Evolutionary conservation across 1,139 yeast species (phyloP).

Genomic region (Taphrina pruni): DNA sequence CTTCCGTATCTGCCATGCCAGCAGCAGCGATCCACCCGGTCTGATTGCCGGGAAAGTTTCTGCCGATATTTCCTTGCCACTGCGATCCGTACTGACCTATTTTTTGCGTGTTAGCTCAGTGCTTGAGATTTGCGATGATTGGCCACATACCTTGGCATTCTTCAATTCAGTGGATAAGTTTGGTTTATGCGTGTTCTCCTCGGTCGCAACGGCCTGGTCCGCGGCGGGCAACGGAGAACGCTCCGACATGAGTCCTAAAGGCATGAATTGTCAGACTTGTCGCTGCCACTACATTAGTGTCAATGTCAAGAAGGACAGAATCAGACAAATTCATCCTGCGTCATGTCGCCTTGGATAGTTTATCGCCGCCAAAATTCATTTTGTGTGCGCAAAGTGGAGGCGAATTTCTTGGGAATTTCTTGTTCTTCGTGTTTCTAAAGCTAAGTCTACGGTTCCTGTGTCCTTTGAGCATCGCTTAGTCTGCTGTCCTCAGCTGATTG

Average conservation of each 20-base stretch:
- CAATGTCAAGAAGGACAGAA: neutral
- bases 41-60: constrained; percentile 41
- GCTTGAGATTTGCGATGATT: neutral
- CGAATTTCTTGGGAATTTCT: constrained; percentile 1
- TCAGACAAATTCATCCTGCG: neutral
- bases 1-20: constrained; percentile 74
- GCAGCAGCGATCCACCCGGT: constrained; percentile 61
- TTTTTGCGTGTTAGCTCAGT: neutral
- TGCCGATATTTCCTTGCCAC: constrained; percentile 34
- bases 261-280: neutral
- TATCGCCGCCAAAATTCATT: constrained; percentile 7
- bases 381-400: neutral
- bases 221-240: constrained; percentile 13
- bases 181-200: constrained; percentile 19
- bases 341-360: neutral
- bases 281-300: neutral
- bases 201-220: constrained; percentile 10
- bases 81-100: constrained; percentile 27
- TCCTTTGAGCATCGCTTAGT: too few species aligned
- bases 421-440: neutral
- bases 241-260: constrained; percentile 18
- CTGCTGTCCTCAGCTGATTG: too few species aligned
- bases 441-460: too few species aligned
- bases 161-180: constrained; percentile 25
- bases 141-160: constrained; percentile 23